A percentile compares a stretch with the other conserved stretches of the same genome.
These are phyloP conservation scores for Stropharia rugosoannulata DNA, from an alignment of 768 basidiomycete genomes.

Conservation along the genomic window DNA sequence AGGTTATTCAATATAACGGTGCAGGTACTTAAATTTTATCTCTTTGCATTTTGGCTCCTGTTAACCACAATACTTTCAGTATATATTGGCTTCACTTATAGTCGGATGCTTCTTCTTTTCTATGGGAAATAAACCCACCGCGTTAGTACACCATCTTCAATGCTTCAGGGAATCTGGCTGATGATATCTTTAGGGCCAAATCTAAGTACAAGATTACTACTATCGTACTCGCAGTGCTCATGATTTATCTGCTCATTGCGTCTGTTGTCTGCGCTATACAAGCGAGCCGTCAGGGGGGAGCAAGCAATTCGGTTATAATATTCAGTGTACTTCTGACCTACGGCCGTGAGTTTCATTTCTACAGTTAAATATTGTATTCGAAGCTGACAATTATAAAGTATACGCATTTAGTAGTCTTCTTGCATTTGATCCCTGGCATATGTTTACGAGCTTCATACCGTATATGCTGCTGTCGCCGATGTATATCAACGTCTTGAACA, in stretches of 20 bases:
- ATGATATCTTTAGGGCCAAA: constrained; percentile 46
- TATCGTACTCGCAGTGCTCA: constrained; percentile 71
- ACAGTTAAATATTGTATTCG: neutral
- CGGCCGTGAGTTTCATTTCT: constrained; percentile 51
- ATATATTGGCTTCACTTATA: constrained; percentile 79
- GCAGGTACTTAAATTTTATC: constrained; percentile 47
- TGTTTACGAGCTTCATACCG: constrained; percentile 87
- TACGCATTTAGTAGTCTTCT: constrained; percentile 77
- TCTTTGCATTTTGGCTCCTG: neutral
- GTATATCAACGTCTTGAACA: constrained; percentile 74
- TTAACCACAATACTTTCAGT: constrained; percentile 42
- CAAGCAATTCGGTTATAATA: constrained; percentile 72
- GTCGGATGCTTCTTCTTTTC: constrained; percentile 91
- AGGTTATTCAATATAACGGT: constrained; percentile 71
- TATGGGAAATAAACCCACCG: constrained; percentile 92
- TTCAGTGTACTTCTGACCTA: constrained; percentile 87
- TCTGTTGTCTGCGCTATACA: constrained; percentile 81
- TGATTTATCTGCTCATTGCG: constrained; percentile 81
- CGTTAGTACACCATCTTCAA: constrained; percentile 40
- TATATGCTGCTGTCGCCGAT: constrained; percentile 86
- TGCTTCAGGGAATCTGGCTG: neutral
- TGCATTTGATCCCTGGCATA: constrained; percentile 95
- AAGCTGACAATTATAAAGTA: constrained; percentile 36
- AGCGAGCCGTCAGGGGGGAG: constrained; percentile 65
- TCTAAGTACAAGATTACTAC: constrained; percentile 87